Evolutionary conservation across 495 filamentous ascomycete species (phyloP), one percentile per base, ranked within the genome.

Genomic region (Annulohypoxylon nitens): DNA sequence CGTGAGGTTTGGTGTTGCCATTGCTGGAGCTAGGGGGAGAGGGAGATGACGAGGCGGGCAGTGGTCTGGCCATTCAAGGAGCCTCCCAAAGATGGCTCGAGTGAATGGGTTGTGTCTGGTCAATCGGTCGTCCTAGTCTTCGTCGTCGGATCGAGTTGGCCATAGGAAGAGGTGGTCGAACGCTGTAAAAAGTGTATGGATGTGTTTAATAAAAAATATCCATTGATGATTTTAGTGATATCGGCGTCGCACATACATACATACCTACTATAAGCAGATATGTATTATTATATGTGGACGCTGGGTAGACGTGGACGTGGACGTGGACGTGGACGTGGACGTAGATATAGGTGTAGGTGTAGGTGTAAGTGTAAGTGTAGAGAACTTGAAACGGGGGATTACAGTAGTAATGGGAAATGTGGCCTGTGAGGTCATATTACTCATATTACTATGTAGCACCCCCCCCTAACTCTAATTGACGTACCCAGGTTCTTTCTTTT

Each of bases 361-460:
- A 54, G 5, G 14, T 34, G 18, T 23, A 51, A 2, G 16, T 51
- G 18, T 23, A 51, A 11, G 16, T 51, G 16, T 18, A 51, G 4
- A 23, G 20, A 23, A 6, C 2, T 54, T 10, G 53, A 18, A 34
- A 23, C 30, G 30, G 30, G 30, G 26, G 11, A 55, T 36, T 57
- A 58, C 33, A 58, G 39, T 30, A 58, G 20, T 23, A 30, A 59
- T 62, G 48, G 12, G 58, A 37, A 37, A 67, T 64, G 62, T 67
- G 72, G 63, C 54, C 64, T 69, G 73, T 75, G 73, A 75, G 73
- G 73, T 75, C 73, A 75, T 67, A 62, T 71, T 71, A 64, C 68
- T 75, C 73, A 75, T 67, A 62, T 68, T 71, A 64, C 68, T 71
- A 75, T 36, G 36, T 64, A 67, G 34, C 41, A 45, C 59, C 51